These are phyloP conservation scores for Barbarea vulgaris DNA, from an alignment of 345 rosid genomes.

Conservation along the genomic window DNA sequence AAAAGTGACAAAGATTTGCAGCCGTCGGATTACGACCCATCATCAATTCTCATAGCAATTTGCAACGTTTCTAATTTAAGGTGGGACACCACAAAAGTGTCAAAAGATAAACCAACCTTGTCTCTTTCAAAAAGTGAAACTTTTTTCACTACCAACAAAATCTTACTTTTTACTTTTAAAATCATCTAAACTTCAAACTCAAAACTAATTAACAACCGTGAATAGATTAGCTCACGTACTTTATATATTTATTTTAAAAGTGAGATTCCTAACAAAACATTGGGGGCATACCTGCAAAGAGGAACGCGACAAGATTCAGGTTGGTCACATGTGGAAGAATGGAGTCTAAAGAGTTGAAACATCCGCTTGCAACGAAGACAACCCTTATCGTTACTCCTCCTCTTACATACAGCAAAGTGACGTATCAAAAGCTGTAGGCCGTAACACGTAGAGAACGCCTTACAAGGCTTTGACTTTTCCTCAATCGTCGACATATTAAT, in stretches of 20 bases:
- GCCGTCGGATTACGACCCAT: neutral
- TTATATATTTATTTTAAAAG: neutral
- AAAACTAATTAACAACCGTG: neutral
- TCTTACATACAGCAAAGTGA: conserved; percentile 70
- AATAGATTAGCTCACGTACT: no score
- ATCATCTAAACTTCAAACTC: neutral
- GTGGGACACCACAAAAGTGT: neutral
- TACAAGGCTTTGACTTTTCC: conserved; percentile 49
- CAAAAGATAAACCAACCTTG: conserved; percentile 10
- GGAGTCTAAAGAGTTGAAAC: conserved; percentile 92
- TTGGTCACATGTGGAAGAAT: conserved; percentile 69
- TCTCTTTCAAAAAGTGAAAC: conserved; percentile 7
- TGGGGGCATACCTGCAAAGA: conserved; percentile 52
- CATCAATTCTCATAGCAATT: conserved; percentile 14
- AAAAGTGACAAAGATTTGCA: neutral
- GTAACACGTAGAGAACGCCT: conserved; percentile 62
- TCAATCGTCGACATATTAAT: neutral
- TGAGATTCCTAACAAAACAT: neutral
- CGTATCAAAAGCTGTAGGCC: conserved; percentile 73
- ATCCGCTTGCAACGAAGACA: conserved; percentile 77
- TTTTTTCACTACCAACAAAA: neutral
- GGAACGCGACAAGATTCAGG: conserved; percentile 70
- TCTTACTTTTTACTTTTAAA: neutral
- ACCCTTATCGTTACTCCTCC: conserved; percentile 55
- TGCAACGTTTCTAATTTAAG: conserved; percentile 2